Percentiles rank a stretch among this genome's conserved stretches.
Conservation (phyloP, 2,329 filamentous ascomycete species). For the Trichoderma sp. region DNA sequence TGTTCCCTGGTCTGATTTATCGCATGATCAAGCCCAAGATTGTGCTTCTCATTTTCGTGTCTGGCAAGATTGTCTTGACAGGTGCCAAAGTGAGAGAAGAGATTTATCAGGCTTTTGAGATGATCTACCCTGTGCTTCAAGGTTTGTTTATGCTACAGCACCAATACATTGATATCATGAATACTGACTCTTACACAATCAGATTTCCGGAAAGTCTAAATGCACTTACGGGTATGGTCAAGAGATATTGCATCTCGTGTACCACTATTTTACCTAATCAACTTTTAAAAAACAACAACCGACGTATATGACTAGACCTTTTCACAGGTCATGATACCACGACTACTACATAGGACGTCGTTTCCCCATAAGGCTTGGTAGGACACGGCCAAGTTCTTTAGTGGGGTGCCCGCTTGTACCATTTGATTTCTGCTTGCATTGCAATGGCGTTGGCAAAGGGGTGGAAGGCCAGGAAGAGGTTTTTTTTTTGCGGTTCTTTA, state of each 20-base stretch:
- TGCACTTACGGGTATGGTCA: slow-evolving; percentile 27
- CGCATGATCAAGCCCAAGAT: slow-evolving; percentile 99
- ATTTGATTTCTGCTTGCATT: slow-evolving; percentile 53
- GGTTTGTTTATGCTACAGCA: slow-evolving; percentile 56
- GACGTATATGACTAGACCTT: slow-evolving; percentile 50
- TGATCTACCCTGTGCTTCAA: slow-evolving; percentile 95
- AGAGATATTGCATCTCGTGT: slow-evolving; percentile 27
- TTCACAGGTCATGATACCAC: slow-evolving; percentile 51
- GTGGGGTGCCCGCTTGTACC: slow-evolving; percentile 43
- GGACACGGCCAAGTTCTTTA: slow-evolving; percentile 34
- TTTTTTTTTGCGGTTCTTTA: slow-evolving; percentile 36
- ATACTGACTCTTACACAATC: not conserved
- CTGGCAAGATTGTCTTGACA: slow-evolving; percentile 96
- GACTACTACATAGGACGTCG: slow-evolving; percentile 43
- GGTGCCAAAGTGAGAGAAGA: slow-evolving; percentile 98
- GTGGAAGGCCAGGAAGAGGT: slow-evolving; percentile 40
- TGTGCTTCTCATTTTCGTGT: slow-evolving; percentile 95
- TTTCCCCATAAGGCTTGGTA: slow-evolving; percentile 30
- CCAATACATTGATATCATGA: not conserved
- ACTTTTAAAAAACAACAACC: slow-evolving; percentile 28
- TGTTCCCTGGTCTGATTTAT: slow-evolving; percentile 99
- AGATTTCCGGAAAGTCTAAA: slow-evolving; percentile 64
- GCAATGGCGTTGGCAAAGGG: slow-evolving; percentile 60
- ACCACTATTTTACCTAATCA: slow-evolving; percentile 30
- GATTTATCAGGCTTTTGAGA: slow-evolving; percentile 95